A percentile compares a stretch with the other conserved stretches of the same genome.
These are phyloP conservation scores for Irpex lacteus DNA, from an alignment of 1,284 basidiomycete species.

Conservation along the genomic window DNA sequence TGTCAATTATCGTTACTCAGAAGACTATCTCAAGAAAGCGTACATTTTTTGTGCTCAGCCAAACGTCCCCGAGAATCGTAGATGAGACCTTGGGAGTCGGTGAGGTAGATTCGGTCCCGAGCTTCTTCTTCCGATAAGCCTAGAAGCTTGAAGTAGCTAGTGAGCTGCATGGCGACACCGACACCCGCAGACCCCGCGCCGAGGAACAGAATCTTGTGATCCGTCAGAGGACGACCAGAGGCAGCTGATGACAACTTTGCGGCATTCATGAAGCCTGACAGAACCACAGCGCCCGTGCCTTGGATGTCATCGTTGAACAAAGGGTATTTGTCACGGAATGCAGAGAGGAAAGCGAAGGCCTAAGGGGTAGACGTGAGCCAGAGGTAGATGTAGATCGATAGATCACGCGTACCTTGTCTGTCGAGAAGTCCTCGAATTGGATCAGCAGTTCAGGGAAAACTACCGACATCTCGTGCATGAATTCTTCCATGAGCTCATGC, in stretches of 20 bases:
- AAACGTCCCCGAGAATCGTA: constrained; percentile 69
- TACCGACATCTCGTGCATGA: constrained; percentile 79
- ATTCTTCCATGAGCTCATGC: constrained; percentile 88
- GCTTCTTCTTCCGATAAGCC: constrained; percentile 80
- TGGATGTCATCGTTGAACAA: constrained; percentile 85
- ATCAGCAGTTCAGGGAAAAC: constrained; percentile 84
- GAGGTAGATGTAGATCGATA: not conserved
- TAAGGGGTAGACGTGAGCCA: not conserved
- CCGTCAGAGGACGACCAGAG: constrained; percentile 64
- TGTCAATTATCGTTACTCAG: not conserved
- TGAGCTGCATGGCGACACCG: constrained; percentile 86
- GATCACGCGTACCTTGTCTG: constrained; percentile 49
- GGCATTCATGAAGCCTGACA: constrained; percentile 89
- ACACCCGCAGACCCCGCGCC: constrained; percentile 89
- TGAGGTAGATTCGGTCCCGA: constrained; percentile 76
- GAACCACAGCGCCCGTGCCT: constrained; percentile 88
- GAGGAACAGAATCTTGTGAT: constrained; percentile 89
- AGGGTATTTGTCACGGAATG: constrained; percentile 72
- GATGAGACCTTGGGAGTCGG: constrained; percentile 86
- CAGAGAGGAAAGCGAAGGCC: constrained; percentile 80
- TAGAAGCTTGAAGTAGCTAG: constrained; percentile 84
- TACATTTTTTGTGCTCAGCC: constrained; percentile 82
- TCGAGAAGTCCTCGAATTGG: constrained; percentile 93
- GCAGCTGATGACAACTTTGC: constrained; percentile 76
- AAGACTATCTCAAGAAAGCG: constrained; percentile 21